Base-by-base conservation (phyloP, 2,329 filamentous ascomycete species). In the Penicillium sp. region DNA sequence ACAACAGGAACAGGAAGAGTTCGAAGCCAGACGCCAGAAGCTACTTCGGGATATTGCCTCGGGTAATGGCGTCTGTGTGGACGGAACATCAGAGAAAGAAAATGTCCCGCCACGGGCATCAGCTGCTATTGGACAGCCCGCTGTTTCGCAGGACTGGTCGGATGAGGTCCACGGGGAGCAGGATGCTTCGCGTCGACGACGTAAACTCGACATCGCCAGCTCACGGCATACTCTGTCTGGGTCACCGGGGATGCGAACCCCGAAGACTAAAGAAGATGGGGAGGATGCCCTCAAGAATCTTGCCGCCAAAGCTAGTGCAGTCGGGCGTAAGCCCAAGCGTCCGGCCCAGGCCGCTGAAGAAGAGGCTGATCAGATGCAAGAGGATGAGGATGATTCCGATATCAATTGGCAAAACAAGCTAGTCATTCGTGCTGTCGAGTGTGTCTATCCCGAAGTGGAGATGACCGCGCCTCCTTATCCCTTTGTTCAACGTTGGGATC, bases 401-500 rank as follows among this genome's bases (percentile, higher is more conserved):
- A 78, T 87, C 27, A 77, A 80, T 18, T 96, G 91, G 91, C 81
- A 81, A 57, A 73, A 81, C 4, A 89, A 83, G 57, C 84, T 96
- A 52, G 79, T 75, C 10, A 82, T 95, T 53, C 80, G 81, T 19
- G 91, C 89, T 18, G 88, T 95, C 0, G 92, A 97, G 67, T 96
- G 91, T 69, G 82, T 83, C 54, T 78, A 87, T n/a, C 80, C 87
- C 27, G 80, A 77, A 4, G 72, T 89, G 33, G 73, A 79, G 28
- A 75, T 95, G 38, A 87, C 80, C 45, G 80, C 88, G 29, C 91
- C 92, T 0, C 88, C 91, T 0, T 96, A 95, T 63, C 91, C 91
- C 0, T 96, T 96, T 67, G 77, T 87, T 13, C 90, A 96, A 67
- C 81, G 88, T 39, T 96, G 91, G 92, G 89, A 95, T 68, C 79